phyloP scores from a whole-genome alignment of 2,329 filamentous ascomycete species.

The Xylaria sp. region DNA sequence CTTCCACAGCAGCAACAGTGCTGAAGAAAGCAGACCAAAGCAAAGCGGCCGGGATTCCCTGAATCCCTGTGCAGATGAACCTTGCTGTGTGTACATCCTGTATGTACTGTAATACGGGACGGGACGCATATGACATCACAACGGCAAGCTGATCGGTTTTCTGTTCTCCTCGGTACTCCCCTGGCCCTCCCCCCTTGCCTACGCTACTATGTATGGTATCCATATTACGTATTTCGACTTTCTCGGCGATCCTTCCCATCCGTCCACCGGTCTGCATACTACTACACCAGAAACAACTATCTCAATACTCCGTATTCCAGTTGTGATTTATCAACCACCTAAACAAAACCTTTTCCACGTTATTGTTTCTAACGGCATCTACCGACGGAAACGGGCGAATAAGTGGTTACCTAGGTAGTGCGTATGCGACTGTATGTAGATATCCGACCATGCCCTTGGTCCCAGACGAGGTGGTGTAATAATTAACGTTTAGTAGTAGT shows the following conservation, averaged over 20 bases:
- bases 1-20: neutral
- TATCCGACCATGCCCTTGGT: neutral
- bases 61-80: slow-evolving; percentile 26
- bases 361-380: neutral
- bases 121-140: slow-evolving; percentile 33
- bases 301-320: neutral
- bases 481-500: too few relatives aligned
- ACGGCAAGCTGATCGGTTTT: slow-evolving; percentile 10
- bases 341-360: neutral
- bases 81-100: slow-evolving; percentile 13
- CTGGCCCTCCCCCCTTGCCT: neutral
- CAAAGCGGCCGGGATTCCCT: slow-evolving; percentile 1
- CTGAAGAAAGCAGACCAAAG: neutral
- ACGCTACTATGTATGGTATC: too few relatives aligned
- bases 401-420: too few relatives aligned
- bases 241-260: neutral
- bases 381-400: neutral
- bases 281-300: neutral
- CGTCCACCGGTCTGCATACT: neutral
- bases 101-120: neutral
- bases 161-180: neutral
- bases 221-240: neutral
- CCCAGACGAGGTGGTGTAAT: too few relatives aligned
- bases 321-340: neutral
- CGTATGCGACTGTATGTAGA: too few relatives aligned